Conservation (phyloP, 306 rosid genomes). For the Crataegus laevigata region DNA sequence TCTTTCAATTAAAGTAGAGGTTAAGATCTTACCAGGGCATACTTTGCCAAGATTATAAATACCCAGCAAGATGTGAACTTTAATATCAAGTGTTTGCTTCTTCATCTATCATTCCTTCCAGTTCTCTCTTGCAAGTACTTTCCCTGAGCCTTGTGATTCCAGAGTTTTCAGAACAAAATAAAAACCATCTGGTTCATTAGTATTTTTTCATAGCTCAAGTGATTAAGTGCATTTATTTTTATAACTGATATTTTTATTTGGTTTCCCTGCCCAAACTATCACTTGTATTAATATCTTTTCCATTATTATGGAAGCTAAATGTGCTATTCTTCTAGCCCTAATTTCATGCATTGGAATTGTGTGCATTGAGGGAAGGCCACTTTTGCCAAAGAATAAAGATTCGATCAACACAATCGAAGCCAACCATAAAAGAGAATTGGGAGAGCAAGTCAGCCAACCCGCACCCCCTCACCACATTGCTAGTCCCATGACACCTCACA, state of each 20-base stretch:
- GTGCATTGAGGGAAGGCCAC: constrained; percentile 11
- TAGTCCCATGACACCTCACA: neutral
- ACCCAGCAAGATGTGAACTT: neutral
- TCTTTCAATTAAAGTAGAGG: constrained; percentile 4
- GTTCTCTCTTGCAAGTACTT: neutral
- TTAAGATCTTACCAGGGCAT: neutral
- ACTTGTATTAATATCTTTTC: neutral
- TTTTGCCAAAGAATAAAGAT: neutral
- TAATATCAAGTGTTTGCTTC: neutral
- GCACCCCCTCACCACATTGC: neutral
- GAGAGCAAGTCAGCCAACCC: neutral
- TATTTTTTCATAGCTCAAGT: neutral
- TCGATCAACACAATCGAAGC: neutral
- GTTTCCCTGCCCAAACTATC: neutral
- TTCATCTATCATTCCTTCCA: neutral
- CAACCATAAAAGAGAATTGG: constrained; percentile 1
- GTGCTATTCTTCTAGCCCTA: constrained; percentile 12
- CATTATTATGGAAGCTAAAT: constrained; percentile 16
- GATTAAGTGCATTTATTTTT: neutral
- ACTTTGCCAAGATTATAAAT: constrained; percentile 13
- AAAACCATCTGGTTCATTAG: neutral
- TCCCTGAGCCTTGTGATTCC: neutral
- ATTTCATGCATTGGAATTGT: constrained; percentile 8
- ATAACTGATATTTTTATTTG: too few species aligned
- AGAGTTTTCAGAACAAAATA: neutral